These are phyloP conservation scores for Coemansia sp. DNA, from an alignment of 192 early-diverging fungal species.

Conservation along the genomic window DNA sequence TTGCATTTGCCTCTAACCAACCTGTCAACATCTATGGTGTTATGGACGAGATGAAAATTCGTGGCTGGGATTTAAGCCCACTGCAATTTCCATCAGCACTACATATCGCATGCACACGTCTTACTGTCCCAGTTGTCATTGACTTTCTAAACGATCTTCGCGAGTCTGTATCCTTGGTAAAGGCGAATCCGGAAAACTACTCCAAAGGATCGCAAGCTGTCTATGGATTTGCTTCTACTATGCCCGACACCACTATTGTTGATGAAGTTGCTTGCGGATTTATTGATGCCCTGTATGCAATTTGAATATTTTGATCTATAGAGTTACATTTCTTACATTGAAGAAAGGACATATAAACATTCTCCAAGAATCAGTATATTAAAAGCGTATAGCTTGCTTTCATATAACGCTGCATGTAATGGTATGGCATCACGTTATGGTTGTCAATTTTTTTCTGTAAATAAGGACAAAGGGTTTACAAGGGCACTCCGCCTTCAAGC, in stretches of 20 bases:
- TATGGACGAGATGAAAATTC: conserved; percentile 75
- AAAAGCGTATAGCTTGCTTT: no score
- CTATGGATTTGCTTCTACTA: conserved; percentile 88
- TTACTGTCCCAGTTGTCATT: conserved; percentile 69
- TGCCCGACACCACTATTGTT: conserved; percentile 84
- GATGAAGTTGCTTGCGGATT: conserved; percentile 85
- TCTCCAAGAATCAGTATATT: no score
- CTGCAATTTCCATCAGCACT: conserved; percentile 88
- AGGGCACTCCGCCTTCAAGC: no score
- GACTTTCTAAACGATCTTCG: conserved; percentile 77
- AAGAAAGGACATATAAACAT: no score
- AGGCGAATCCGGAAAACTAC: conserved; percentile 66
- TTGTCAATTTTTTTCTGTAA: no score
- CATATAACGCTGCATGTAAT: no score
- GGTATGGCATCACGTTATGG: no score
- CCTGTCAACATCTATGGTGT: conserved; percentile 83
- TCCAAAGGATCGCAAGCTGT: conserved; percentile 81
- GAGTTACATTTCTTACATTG: neutral
- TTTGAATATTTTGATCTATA: conserved; percentile 28
- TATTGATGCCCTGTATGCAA: conserved; percentile 80
- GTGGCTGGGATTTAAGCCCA: conserved; percentile 85
- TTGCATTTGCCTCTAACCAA: conserved; percentile 74
- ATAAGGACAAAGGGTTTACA: no score
- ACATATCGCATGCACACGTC: conserved; percentile 87
- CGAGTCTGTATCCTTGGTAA: conserved; percentile 68